phyloP scores from a whole-genome alignment of 768 basidiomycete species.

The Butyriboletus loyo region DNA sequence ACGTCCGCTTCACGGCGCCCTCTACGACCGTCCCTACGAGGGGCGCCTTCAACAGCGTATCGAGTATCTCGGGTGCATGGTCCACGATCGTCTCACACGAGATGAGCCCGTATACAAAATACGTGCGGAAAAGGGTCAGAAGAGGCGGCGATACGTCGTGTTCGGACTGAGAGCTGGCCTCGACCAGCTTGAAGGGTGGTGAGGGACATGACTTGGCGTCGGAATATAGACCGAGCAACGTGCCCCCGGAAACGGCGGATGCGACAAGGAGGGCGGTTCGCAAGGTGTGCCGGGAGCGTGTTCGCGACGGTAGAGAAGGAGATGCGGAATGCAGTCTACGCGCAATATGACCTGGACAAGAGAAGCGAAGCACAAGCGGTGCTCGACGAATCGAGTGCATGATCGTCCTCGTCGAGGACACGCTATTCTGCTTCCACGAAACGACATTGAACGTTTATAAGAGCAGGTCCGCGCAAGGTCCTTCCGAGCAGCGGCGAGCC shows the following conservation, averaged over 20 bases:
- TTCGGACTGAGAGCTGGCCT: background rate
- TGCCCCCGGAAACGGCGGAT: conserved; percentile 17
- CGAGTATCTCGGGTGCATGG: conserved; percentile 63
- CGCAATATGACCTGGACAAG: background rate
- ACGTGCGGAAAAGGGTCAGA: conserved; percentile 58
- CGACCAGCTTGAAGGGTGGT: conserved; percentile 16
- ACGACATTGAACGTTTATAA: background rate
- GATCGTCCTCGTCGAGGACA: background rate
- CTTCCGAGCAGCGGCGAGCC: conserved; percentile 9
- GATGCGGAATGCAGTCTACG: conserved; percentile 9
- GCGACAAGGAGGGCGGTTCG: conserved; percentile 16
- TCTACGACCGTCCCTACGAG: conserved; percentile 61
- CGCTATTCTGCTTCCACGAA: background rate
- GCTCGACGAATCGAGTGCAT: conserved; percentile 17
- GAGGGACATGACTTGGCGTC: conserved; percentile 27
- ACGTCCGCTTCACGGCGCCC: conserved; percentile 69
- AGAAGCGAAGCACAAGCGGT: background rate
- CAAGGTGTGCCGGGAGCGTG: conserved; percentile 2
- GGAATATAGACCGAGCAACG: conserved; percentile 19
- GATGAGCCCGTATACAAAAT: conserved; percentile 78
- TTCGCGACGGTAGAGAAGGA: background rate
- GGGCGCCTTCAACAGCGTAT: conserved; percentile 47
- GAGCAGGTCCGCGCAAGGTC: background rate
- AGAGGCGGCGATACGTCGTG: conserved; percentile 24
- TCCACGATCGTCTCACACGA: conserved; percentile 78